Evolutionary conservation across 2,329 filamentous ascomycete species (phyloP), one percentile per base, ranked within the genome.

Genomic region (Diaporthe citriasiana): DNA sequence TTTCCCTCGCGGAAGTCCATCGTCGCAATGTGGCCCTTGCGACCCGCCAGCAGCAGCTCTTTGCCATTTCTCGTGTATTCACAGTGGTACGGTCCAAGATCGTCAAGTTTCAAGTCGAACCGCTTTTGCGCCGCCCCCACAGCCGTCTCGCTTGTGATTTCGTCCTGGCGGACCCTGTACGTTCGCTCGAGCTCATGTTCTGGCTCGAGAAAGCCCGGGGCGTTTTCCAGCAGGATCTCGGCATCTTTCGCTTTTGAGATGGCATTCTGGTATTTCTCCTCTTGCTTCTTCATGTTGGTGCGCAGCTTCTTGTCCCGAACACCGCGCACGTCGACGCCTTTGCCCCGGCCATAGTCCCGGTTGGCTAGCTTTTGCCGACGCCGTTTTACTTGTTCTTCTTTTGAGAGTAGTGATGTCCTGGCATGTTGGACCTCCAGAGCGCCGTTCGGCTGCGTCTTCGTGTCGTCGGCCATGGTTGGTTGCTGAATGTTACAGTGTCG

Each of bases 1-100:
- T 95, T 98, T 55, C 95, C 96, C 78, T 93, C 93, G 76, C 96
- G 89, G 96, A 97, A 99, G 84, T 99, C 95, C 91, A 98, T 97
- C 0, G 94, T 96, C 73, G 97, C 96, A 77, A 99, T 88, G 90
- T 99, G 97, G 19, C 97, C 97, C 84, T 98, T 98, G 75, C 95
- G 89, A 38, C 97, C 95, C 17, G 93, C 95, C 45, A 99, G 87
- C 71, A 99, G 85, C 76, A 99, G 85, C 79, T 97, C 92, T 77
- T 94, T 90, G 63, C 97, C 97, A 80, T 97, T 98, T 57, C 95
- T 89, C 63, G 94, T 95, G 84, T 98, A 99, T 78, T 98, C 95
- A 81, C 92, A 93, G 0, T 92, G 87, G 80, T 99, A 99, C 0
- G 97, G 97, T 0, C 97, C 97, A 42, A 98, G 85, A 27, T 92